phyloP scores from a whole-genome alignment of 805 yeast species.

The Huiozyma naganishii region DNA sequence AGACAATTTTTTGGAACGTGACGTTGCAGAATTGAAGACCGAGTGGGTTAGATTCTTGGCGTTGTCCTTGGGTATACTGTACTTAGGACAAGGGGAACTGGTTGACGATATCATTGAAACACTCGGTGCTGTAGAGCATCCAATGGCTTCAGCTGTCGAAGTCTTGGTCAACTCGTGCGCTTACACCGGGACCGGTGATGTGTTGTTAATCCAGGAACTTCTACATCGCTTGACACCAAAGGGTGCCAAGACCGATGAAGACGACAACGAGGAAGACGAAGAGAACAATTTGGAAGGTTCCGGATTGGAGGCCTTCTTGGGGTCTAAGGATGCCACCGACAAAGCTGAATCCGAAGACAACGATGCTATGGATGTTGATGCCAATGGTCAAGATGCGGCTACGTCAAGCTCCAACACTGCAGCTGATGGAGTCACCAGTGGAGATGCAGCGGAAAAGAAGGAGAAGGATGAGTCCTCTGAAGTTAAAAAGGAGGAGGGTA shows the following conservation, averaged over 20 bases:
- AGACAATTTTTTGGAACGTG: constrained; percentile 82
- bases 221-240: constrained; percentile 73
- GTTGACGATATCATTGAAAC: constrained; percentile 91
- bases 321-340: constrained; percentile 21
- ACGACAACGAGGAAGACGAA: constrained; percentile 44
- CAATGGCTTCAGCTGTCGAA: constrained; percentile 79
- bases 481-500: constrained; percentile 19
- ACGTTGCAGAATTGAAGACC: constrained; percentile 60
- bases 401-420: constrained; percentile 26
- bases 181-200: constrained; percentile 96
- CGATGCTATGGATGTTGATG: constrained; percentile 16
- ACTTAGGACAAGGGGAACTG: constrained; percentile 88
- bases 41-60: constrained; percentile 88
- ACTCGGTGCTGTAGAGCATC: constrained; percentile 89
- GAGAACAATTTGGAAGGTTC: constrained; percentile 25
- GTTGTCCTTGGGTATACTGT: constrained; percentile 81
- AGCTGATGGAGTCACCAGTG: constrained; percentile 24
- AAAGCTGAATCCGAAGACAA: constrained; percentile 15
- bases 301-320: constrained; percentile 25
- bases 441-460: constrained; percentile 18
- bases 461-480: background rate
- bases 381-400: constrained; percentile 5
- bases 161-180: constrained; percentile 88
- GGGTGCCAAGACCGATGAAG: constrained; percentile 50
- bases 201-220: constrained; percentile 82